These are phyloP conservation scores for Leptographium procerum DNA, from an alignment of 2,329 filamentous ascomycete genomes.

Conservation along the genomic window DNA sequence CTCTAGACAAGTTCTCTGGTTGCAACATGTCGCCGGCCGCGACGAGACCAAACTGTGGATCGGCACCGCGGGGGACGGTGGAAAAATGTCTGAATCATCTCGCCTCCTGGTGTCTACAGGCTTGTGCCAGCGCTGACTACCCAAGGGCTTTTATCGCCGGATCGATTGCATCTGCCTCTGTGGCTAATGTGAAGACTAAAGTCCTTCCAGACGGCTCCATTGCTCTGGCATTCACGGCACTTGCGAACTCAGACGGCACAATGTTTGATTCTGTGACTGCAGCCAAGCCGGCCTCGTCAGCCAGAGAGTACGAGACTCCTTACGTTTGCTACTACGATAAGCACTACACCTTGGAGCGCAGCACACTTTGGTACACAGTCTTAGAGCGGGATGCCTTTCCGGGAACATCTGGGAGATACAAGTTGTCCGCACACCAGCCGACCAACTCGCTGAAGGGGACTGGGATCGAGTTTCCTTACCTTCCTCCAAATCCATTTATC, in stretches of 20 bases:
- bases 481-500: background rate
- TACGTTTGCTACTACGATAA: too few relatives aligned
- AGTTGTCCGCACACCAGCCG: background rate
- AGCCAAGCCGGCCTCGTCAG: background rate
- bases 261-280: background rate
- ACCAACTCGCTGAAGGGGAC: background rate
- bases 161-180: background rate
- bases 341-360: too few relatives aligned
- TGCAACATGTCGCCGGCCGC: background rate
- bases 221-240: background rate
- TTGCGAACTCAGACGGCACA: background rate
- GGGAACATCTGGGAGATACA: background rate
- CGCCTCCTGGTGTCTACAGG: too few relatives aligned
- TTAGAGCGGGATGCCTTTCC: too few relatives aligned
- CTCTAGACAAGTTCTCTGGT: background rate
- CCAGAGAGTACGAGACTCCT: too few relatives aligned
- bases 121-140: background rate
- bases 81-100: background rate
- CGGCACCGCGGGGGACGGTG: background rate
- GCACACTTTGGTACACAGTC: background rate
- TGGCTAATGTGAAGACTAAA: background rate
- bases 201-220: background rate
- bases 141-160: background rate
- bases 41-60: background rate
- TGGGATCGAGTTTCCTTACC: background rate